Base-by-base conservation (phyloP, 192 early-diverging fungal genomes). In the Linnemannia hyalina region DNA sequence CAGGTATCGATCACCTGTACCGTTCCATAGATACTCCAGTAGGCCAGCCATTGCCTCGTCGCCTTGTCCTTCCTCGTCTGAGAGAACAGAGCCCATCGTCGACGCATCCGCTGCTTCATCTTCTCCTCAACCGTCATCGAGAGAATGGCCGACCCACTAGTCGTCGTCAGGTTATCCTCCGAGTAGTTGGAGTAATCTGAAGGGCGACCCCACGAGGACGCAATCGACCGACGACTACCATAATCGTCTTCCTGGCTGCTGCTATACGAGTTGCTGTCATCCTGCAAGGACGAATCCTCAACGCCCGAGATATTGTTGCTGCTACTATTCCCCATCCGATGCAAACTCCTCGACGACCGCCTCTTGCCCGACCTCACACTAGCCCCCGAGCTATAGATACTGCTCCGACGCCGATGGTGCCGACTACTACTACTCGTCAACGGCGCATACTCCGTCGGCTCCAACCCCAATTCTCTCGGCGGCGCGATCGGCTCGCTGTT, bases 1-100 rank as follows among this genome's bases (percentile, higher is more conserved):
- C 91, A 93, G 49, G 90, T 82, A 80, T 93, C 92, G 36, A 89
- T 73, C 36, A 93, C 89, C 76, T 91, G 91, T 29, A 93, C 77
- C 42, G 88, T 89, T 6, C 92, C 92, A 85, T 90, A 93, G 47
- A 93, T 78, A 29, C 89, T 81, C 92, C 92, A 93, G 83, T 93
- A 93, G 52, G 91, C 91, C 5, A 93, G 68, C 92, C 92, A 93
- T 70, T 89, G 87, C 41, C 89, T 70, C 0, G 83, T 92, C 1
- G 81, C 76, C 55, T 89, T 89, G 42, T 89, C 81, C 54, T 88
- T 71, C 29, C 87, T 81, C 1, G 77, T 77, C 22, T 78, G 82
- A 10, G 82, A 81, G 32, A 83, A 82, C 23, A 77, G 38, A 35
- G 77, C 74, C 77, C 82, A 83, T 47, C 68, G 73, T 9, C 88